Percentiles rank a stretch among this genome's conserved stretches.
Evolutionary conservation across 2,329 filamentous ascomycete genomes (phyloP).

Genomic region (Penicillium sp.): DNA sequence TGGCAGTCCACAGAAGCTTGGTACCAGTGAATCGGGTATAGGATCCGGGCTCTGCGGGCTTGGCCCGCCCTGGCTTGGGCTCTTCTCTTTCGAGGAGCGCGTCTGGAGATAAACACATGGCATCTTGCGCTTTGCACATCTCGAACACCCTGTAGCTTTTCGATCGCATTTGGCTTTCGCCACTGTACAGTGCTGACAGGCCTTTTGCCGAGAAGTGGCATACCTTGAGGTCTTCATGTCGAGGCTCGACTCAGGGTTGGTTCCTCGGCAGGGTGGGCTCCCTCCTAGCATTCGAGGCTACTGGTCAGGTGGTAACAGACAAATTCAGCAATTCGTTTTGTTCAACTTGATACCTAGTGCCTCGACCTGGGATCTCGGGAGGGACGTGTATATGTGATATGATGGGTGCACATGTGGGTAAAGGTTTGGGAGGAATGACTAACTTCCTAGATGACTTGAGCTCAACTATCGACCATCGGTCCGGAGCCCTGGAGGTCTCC

Average conservation of each 20-base stretch:
- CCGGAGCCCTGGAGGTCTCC: too few relatives aligned
- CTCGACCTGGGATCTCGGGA: too few relatives aligned
- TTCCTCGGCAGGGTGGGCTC: too few relatives aligned
- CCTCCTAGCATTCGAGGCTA: too few relatives aligned
- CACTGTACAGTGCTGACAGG: constrained; percentile 13
- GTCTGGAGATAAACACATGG: constrained; percentile 6
- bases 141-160: constrained; percentile 4
- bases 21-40: background rate
- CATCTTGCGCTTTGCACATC: constrained; percentile 9
- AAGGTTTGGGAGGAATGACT: too few relatives aligned
- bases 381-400: too few relatives aligned
- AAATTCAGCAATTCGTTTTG: background rate
- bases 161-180: constrained; percentile 20
- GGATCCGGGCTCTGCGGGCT: background rate
- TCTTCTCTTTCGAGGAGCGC: background rate
- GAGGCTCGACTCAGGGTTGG: background rate
- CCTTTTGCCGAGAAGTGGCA: constrained; percentile 15
- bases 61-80: background rate
- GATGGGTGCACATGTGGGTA: too few relatives aligned
- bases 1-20: background rate
- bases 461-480: too few relatives aligned
- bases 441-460: too few relatives aligned
- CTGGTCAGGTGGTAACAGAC: background rate
- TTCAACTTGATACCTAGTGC: too few relatives aligned
- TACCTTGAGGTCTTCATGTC: constrained; percentile 16